Conservation (phyloP, 2,329 filamentous ascomycete genomes). For the Alternaria sp. region DNA sequence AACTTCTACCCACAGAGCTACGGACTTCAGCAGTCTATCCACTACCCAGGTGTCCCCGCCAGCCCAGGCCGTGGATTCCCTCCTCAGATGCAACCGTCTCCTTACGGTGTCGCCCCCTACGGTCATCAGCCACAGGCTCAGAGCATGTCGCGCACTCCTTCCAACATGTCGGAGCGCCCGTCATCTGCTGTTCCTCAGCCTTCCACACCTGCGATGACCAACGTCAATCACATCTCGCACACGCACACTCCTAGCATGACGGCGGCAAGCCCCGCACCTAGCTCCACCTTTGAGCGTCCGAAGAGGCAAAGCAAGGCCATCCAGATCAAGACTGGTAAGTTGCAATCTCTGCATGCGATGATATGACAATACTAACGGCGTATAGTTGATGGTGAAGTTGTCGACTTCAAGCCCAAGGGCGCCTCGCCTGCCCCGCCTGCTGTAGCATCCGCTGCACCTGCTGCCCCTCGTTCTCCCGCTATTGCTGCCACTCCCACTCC, state of each 20-base stretch:
- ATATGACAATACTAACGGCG: slow-evolving; percentile 61
- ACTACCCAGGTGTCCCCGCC: slow-evolving; percentile 53
- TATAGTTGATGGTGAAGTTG: slow-evolving; percentile 78
- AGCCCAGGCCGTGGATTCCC: slow-evolving; percentile 56
- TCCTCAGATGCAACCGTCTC: slow-evolving; percentile 51
- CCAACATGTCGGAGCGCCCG: slow-evolving; percentile 62
- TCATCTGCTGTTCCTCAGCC: slow-evolving; percentile 67
- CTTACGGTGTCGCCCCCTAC: slow-evolving; percentile 60
- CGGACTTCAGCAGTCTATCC: slow-evolving; percentile 53
- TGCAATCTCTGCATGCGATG: neutral
- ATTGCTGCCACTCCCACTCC: slow-evolving; percentile 71
- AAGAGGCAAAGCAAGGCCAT: slow-evolving; percentile 75
- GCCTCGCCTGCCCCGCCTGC: slow-evolving; percentile 49
- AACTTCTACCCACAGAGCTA: slow-evolving; percentile 57
- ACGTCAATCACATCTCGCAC: slow-evolving; percentile 53
- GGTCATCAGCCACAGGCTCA: slow-evolving; percentile 64
- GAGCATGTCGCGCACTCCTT: slow-evolving; percentile 70
- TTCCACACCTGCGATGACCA: slow-evolving; percentile 58
- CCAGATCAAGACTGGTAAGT: slow-evolving; percentile 72
- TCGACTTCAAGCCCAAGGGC: slow-evolving; percentile 63
- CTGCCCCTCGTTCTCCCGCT: slow-evolving; percentile 64
- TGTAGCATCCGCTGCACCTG: slow-evolving; percentile 51
- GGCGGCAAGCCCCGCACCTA: slow-evolving; percentile 65
- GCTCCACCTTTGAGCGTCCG: slow-evolving; percentile 67
- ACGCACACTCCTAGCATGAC: slow-evolving; percentile 62